These are phyloP conservation scores for Verticillium nubilum DNA, from an alignment of 2,329 filamentous ascomycete species.

Conservation along the genomic window DNA sequence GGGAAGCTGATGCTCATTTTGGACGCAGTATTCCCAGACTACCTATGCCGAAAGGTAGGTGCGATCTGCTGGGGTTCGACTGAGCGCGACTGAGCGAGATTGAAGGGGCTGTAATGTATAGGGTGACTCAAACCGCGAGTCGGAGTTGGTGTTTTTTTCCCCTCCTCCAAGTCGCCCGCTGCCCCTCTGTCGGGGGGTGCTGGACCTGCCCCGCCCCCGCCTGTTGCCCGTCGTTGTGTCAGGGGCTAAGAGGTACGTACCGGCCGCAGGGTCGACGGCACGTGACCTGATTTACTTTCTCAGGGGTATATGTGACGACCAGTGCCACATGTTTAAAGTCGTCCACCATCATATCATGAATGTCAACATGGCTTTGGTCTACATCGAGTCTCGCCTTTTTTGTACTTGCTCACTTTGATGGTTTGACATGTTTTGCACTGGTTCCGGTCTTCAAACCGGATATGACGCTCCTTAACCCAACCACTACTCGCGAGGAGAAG, in stretches of 20 bases:
- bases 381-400: too few relatives aligned
- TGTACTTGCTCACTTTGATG: too few relatives aligned
- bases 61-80: background rate
- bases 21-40: background rate
- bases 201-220: slow-evolving; percentile 1
- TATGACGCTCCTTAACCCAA: too few relatives aligned
- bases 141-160: background rate
- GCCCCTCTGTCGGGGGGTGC: slow-evolving; percentile 1
- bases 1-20: slow-evolving; percentile 87
- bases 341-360: background rate
- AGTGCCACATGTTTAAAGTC: background rate
- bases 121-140: slow-evolving; percentile 3
- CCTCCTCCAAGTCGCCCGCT: background rate
- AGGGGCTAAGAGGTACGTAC: background rate
- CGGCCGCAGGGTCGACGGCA: background rate
- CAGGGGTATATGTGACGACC: background rate
- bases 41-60: background rate
- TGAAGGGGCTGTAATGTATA: background rate
- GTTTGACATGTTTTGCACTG: too few relatives aligned
- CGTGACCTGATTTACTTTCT: background rate
- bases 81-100: background rate
- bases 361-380: too few relatives aligned
- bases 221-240: background rate
- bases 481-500: too few relatives aligned
- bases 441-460: too few relatives aligned